Percentiles rank a stretch among this genome's conserved stretches.
Conservation (phyloP, 306 rosid genomes). For the Arachis stenosperma region DNA sequence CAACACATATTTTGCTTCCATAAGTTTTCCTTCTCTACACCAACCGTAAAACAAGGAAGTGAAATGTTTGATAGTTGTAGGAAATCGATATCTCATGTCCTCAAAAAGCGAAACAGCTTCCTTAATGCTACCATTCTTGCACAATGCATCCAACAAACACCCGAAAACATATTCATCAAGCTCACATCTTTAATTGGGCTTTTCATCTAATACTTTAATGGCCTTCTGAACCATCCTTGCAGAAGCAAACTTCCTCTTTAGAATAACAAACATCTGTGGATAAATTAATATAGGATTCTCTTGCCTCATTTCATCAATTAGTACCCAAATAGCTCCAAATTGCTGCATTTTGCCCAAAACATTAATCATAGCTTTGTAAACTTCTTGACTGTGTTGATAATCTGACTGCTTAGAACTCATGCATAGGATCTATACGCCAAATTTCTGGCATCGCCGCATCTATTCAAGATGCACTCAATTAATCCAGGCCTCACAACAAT, state of each 20-base stretch:
- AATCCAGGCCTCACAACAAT: conserved; percentile 69
- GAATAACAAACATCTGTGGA: conserved; percentile 63
- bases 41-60: conserved; percentile 90
- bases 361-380: conserved; percentile 75
- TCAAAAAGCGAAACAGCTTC: conserved; percentile 80
- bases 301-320: conserved; percentile 81
- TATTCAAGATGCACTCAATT: conserved; percentile 65
- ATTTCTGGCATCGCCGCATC: conserved; percentile 88
- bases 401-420: conserved; percentile 78
- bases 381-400: conserved; percentile 60
- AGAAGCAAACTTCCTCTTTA: conserved; percentile 87
- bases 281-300: conserved; percentile 67
- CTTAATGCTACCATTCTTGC: conserved; percentile 78
- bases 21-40: conserved; percentile 82
- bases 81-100: conserved; percentile 67
- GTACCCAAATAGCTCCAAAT: conserved; percentile 84
- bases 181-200: conserved; percentile 85
- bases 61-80: conserved; percentile 66
- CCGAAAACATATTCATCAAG: conserved; percentile 83
- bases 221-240: conserved; percentile 85
- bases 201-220: conserved; percentile 78
- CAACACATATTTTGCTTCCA: conserved; percentile 75
- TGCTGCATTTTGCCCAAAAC: conserved; percentile 80
- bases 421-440: conserved; percentile 71
- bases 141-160: conserved; percentile 82